These are phyloP conservation scores for Colletotrichum echinochloae DNA, from an alignment of 2,329 filamentous ascomycete genomes.

Conservation along the genomic window DNA sequence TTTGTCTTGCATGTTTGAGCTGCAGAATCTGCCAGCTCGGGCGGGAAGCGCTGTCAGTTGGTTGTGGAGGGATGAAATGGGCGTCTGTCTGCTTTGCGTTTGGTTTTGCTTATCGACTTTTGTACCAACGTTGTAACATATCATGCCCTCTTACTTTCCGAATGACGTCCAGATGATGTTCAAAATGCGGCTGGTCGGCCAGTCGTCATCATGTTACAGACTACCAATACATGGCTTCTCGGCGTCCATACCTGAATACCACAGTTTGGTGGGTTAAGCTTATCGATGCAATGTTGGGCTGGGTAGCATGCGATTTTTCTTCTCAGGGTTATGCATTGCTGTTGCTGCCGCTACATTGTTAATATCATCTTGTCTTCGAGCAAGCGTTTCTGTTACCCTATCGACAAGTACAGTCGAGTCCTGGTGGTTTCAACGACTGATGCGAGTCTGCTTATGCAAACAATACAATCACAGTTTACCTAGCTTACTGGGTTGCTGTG, in stretches of 20 bases:
- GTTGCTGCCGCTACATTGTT: neutral
- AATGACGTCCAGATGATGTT: neutral
- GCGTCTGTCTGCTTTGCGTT: neutral
- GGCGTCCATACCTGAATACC: no score
- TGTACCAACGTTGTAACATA: neutral
- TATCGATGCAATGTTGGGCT: neutral
- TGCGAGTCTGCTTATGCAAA: no score
- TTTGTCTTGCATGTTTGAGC: neutral
- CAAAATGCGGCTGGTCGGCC: no score
- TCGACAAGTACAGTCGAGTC: neutral
- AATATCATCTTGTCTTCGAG: no score
- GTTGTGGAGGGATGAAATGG: neutral
- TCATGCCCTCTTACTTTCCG: neutral
- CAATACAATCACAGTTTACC: no score
- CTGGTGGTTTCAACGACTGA: neutral
- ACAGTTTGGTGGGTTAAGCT: neutral
- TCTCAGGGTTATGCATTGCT: neutral
- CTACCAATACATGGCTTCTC: neutral
- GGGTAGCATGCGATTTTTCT: neutral
- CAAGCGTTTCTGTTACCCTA: no score
- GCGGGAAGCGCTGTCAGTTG: neutral
- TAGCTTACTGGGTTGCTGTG: no score
- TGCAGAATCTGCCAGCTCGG: neutral
- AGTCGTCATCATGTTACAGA: no score
- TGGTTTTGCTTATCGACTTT: no score